phyloP scores from a whole-genome alignment of 345 rosid species.

The Citrus unshiu region DNA sequence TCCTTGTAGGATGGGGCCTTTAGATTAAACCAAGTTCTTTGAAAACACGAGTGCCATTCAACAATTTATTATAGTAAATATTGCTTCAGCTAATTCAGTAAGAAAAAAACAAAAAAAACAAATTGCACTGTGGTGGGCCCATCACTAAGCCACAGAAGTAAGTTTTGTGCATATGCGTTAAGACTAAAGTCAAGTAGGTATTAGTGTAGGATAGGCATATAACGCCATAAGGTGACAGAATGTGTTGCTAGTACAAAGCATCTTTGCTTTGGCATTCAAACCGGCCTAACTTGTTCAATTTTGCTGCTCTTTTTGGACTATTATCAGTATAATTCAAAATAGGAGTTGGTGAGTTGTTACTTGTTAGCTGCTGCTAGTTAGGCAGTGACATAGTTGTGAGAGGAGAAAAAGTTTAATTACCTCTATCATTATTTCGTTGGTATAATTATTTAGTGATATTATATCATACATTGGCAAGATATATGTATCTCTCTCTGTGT shows the following conservation, averaged over 20 bases:
- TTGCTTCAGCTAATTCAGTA: no score
- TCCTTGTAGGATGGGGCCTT: no score
- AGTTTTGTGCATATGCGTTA: no score
- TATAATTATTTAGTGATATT: no score
- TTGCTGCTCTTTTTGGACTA: not conserved
- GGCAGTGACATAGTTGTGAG: not conserved
- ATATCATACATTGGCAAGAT: rapidly evolving
- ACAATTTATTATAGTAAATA: no score
- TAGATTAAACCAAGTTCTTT: no score
- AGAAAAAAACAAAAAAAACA: no score
- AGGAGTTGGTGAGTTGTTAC: not conserved
- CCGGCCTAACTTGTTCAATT: not conserved
- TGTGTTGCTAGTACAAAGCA: not conserved
- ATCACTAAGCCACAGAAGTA: no score
- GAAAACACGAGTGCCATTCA: no score
- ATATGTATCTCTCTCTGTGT: no score
- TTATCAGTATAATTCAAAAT: not conserved
- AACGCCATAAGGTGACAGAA: not conserved
- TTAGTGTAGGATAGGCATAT: not conserved
- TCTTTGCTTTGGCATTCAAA: constrained; percentile 3
- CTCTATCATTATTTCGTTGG: rapidly evolving
- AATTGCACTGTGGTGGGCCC: no score
- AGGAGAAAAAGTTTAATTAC: no score
- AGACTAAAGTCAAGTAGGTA: not conserved
- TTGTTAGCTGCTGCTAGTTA: not conserved